Evolutionary conservation across 495 filamentous ascomycete genomes (phyloP).

Genomic region (Tuber indicum): DNA sequence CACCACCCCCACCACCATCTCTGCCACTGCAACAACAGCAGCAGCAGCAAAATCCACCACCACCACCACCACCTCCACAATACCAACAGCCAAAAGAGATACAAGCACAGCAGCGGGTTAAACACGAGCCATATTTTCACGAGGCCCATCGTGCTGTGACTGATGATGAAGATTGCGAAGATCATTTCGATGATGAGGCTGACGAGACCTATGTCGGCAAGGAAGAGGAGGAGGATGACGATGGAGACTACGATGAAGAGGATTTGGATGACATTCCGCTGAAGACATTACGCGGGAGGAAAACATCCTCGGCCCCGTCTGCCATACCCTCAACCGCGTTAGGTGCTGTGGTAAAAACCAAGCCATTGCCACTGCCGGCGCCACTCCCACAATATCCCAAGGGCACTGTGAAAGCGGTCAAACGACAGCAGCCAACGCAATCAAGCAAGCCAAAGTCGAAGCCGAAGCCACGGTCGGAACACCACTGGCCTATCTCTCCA

Average conservation of each 20-base stretch:
- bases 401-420: constrained; percentile 37
- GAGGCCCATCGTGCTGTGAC: constrained; percentile 13
- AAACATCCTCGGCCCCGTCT: constrained; percentile 20
- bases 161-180: constrained; percentile 38
- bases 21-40: constrained; percentile 5
- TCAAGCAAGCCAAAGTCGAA: constrained; percentile 44
- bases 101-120: constrained; percentile 20
- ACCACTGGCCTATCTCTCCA: constrained; percentile 58
- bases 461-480: constrained; percentile 42
- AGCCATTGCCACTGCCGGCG: constrained; percentile 7
- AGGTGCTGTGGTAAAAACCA: constrained; percentile 13
- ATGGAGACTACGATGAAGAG: constrained; percentile 55
- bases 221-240: constrained; percentile 49
- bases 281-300: constrained; percentile 33
- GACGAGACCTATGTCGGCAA: constrained; percentile 46
- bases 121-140: constrained; percentile 10
- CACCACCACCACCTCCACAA: constrained; percentile 1
- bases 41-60: not conserved
- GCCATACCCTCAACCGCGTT: constrained; percentile 18
- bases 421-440: constrained; percentile 32
- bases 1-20: constrained; percentile 5
- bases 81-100: constrained; percentile 4
- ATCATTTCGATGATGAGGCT: constrained; percentile 38
- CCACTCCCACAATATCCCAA: constrained; percentile 27
- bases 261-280: constrained; percentile 39